Base-by-base conservation (phyloP, 441 rosid genomes). In the Bocquillonia castaneifolia region DNA sequence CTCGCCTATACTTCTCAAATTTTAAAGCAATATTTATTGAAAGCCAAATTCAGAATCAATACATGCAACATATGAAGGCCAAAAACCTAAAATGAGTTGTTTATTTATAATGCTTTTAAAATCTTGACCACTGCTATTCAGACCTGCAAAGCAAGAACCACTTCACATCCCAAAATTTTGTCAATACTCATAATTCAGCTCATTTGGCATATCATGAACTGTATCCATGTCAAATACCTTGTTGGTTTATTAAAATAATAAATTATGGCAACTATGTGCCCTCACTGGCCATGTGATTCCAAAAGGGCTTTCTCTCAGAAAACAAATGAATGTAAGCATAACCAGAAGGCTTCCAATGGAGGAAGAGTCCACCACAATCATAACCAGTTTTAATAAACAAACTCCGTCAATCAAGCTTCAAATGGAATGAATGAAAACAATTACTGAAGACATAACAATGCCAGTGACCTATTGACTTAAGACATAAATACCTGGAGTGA, bases 401-500 rank as follows among this genome's bases (percentile, higher is more conserved):
- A 8, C 51, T 6, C 23, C 37, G 18, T 31, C 7, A 0, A 28
- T 9, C 0, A 26, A 18, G 13, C 6, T 14, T 28, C 39, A 17
- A 17, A 57, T 10, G 2, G n/a, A 55, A 12, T 6, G 12, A 13
- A 15, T 12, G 12, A 36, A 59, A n/a, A 28, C n/a, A 40, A 39
- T 23, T 12, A 40, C 10, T 28, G 54, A 34, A 23, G 42, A 59
- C 1, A 56, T 10, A 36, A 25, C 56, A 62, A 12, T 51, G 54
- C 26, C 14, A 37, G 32, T 17, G 26, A 31, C 14, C 29, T 59
- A 12, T 7, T 17, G 42, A 25, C 25, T 39, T 25, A 26, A 71
- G 39, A 53, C 10, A 61, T 22, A 37, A 55, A 66, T 78, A 93
- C 98, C 95, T 93, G 97, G 62, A 93, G 87, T 39, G 96, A 86